Base-by-base conservation (phyloP, 495 filamentous ascomycete genomes). In the Cladorrhinum samala region DNA sequence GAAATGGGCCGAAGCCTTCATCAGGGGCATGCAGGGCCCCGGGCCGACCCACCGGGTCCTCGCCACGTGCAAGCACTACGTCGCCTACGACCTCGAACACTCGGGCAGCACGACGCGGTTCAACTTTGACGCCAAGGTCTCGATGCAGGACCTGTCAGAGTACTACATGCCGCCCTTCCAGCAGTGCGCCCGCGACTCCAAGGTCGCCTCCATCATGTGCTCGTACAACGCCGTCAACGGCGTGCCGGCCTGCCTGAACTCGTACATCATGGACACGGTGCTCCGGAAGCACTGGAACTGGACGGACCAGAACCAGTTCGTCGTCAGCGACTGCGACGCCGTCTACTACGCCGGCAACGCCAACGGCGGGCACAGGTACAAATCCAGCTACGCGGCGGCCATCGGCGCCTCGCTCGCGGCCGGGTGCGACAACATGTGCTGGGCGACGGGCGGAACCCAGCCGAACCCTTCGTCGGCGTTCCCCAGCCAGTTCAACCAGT, bases 51-150 rank as follows among this genome's bases (percentile, higher is more conserved):
- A 36, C 41, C 45, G 50, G 4, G 39, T 65, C 30, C 41, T 65
- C 2, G 54, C 62, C 1, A 65, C 62, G 53, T 76, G 73, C 54
- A 70, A 72, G 36, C 74, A 76, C 55, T 75, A 70, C 41, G 52
- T 65, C 9, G 71, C 68, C 49, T 71, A 76, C 57, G 83, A 88
- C 51, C 69, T 86, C 1, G 85, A 88, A 61, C 60, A 66, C 50
- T 73, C 67, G 63, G 55, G 62, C 30, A 65, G 61, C 46, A 58
- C 21, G 24, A 66, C 45, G 51, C 52, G 58, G 18, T 57, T 58
- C 44, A 69, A 67, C 54, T 72, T 73, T 54, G 63, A 77, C 49
- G 71, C 70, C 14, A 62, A 61, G 7, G 59, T 74, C 21, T 58
- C 69, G 8, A 50, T 56, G 49, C 74, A 77, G 27, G 72, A 77